These are phyloP conservation scores for Linnemannia elongata DNA, from an alignment of 192 early-diverging fungal species.

Conservation along the genomic window DNA sequence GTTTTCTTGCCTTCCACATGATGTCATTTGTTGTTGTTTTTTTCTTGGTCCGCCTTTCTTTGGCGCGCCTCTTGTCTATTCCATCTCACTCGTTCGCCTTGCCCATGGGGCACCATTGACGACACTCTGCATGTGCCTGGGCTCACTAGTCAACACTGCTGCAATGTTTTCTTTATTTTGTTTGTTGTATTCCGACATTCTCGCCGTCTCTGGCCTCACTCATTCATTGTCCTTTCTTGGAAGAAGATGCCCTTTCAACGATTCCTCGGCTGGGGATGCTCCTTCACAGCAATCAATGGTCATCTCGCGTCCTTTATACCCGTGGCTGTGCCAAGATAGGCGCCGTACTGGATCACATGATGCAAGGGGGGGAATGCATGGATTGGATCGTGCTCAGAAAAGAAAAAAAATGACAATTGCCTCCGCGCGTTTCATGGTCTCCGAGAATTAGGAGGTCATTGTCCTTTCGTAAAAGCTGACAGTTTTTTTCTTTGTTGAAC, in stretches of 20 bases:
- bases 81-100: slow-evolving; percentile 9
- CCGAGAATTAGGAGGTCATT: neutral
- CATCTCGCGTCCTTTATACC: neutral
- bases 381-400: neutral
- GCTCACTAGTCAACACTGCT: neutral
- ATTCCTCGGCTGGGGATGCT: neutral
- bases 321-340: neutral
- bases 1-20: neutral
- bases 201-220: neutral
- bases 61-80: neutral
- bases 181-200: neutral
- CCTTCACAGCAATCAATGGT: neutral
- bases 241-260: neutral
- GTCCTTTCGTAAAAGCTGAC: neutral
- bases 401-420: neutral
- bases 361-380: neutral
- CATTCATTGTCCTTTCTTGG: neutral
- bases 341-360: neutral
- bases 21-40: neutral
- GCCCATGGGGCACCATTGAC: slow-evolving; percentile 4
- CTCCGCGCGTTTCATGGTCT: slow-evolving; percentile 11
- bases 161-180: neutral
- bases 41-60: slow-evolving; percentile 6
- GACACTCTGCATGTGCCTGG: slow-evolving; percentile 3
- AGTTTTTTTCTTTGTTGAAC: neutral